Conservation (phyloP, 2,329 filamentous ascomycete genomes). For the Tolypocladium paradoxum region DNA sequence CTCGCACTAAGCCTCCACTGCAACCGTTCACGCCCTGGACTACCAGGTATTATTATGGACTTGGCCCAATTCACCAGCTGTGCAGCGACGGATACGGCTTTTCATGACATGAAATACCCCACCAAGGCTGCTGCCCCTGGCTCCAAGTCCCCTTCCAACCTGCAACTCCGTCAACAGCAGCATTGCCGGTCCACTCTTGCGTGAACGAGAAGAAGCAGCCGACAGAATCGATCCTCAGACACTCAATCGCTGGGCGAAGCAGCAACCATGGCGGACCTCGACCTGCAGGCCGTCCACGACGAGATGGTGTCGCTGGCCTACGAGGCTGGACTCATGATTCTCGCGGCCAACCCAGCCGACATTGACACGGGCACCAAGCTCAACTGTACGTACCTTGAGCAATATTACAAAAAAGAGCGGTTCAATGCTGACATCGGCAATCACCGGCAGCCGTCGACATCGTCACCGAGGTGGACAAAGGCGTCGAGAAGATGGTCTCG, state of each 20-base stretch:
- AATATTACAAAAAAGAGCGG: too few species aligned
- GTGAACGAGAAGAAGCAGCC: background rate
- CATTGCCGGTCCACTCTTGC: background rate
- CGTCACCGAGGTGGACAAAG: constrained; percentile 57
- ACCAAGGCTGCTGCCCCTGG: background rate
- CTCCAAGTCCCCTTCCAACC: background rate
- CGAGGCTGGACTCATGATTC: constrained; percentile 54
- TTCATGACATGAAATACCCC: too few species aligned
- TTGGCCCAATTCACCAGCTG: too few species aligned
- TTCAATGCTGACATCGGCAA: constrained; percentile 2
- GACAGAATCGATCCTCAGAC: too few species aligned
- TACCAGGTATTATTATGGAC: too few species aligned
- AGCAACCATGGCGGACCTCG: constrained; percentile 39
- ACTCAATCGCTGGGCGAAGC: background rate
- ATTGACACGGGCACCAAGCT: constrained; percentile 50
- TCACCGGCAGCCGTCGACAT: constrained; percentile 49
- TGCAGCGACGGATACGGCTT: too few species aligned
- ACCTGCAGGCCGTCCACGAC: constrained; percentile 52
- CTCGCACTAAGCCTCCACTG: too few species aligned
- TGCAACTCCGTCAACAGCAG: background rate
- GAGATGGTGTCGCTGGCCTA: constrained; percentile 48
- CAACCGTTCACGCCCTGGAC: too few species aligned
- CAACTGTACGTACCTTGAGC: constrained; percentile 51
- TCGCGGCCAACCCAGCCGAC: constrained; percentile 47
- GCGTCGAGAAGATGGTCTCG: constrained; percentile 52